phyloP scores from a whole-genome alignment of 257 asterid species.

The Lantana camara region DNA sequence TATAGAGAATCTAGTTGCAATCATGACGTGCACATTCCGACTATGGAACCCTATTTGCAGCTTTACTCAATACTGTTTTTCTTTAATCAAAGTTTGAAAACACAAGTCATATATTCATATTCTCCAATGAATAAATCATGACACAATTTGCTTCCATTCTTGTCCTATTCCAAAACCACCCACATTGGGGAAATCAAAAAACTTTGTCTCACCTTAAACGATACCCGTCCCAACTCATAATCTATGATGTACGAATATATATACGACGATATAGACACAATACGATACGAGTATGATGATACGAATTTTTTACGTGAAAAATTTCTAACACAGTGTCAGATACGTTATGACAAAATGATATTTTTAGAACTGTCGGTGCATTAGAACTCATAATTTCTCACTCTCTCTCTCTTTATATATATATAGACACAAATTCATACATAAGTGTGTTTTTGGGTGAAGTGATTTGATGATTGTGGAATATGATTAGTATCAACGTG shows the following conservation, averaged over 20 bases:
- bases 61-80: neutral
- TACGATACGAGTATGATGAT: no score
- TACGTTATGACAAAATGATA: no score
- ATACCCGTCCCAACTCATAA: conserved; percentile 11
- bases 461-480: conserved; percentile 5
- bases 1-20: no score
- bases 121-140: neutral
- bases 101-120: conserved; percentile 23
- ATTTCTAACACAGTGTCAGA: no score
- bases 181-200: conserved; percentile 34
- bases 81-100: conserved; percentile 24
- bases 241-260: no score
- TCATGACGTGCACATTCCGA: no score
- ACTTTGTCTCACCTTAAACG: conserved; percentile 43
- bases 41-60: neutral
- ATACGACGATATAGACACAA: no score
- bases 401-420: neutral
- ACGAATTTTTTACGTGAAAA: no score
- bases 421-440: neutral
- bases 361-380: no score
- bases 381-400: conserved; percentile 16
- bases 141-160: conserved; percentile 19
- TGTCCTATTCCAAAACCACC: conserved; percentile 34
- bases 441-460: no score
- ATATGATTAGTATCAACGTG: conserved; percentile 32